Percentiles rank a stretch among this genome's conserved stretches.
Evolutionary conservation across 306 rosid genomes (phyloP).

Genomic region (Dryas octopetala): DNA sequence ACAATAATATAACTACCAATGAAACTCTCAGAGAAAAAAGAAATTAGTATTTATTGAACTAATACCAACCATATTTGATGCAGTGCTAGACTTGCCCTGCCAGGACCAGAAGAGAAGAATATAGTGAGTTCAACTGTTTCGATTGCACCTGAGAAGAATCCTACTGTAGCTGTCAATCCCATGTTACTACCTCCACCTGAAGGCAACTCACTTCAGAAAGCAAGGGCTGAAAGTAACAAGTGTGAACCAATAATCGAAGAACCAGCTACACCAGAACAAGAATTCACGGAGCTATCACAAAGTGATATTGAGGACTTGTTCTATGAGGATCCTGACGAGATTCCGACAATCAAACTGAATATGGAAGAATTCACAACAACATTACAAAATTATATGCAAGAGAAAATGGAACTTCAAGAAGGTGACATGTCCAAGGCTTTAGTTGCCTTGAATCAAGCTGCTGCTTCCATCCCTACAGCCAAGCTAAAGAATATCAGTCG

Average conservation of each 20-base stretch:
- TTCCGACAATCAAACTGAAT: constrained; percentile 52
- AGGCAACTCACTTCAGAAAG: constrained; percentile 34
- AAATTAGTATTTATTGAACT: background rate
- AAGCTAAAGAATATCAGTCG: constrained; percentile 79
- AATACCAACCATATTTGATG: constrained; percentile 35
- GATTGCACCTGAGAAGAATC: constrained; percentile 35
- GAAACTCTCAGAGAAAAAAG: background rate
- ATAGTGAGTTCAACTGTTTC: constrained; percentile 50
- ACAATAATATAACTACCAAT: background rate
- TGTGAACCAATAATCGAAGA: constrained; percentile 92
- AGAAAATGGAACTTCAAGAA: constrained; percentile 49
- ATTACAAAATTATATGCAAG: constrained; percentile 47
- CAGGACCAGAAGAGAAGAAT: constrained; percentile 76
- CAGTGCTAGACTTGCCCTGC: constrained; percentile 94
- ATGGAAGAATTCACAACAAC: constrained; percentile 40
- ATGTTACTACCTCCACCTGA: constrained; percentile 52
- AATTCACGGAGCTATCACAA: constrained; percentile 44
- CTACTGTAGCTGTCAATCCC: constrained; percentile 37
- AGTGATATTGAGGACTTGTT: constrained; percentile 76
- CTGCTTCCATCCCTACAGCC: constrained; percentile 64
- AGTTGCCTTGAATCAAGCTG: constrained; percentile 61
- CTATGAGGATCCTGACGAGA: constrained; percentile 68
- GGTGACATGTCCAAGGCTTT: constrained; percentile 79
- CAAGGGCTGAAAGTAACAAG: constrained; percentile 23
- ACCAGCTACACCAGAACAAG: constrained; percentile 81